A percentile compares a stretch with the other conserved stretches of the same genome.
Evolutionary conservation across 345 rosid species (phyloP).

Genomic region (Angophora floribunda): DNA sequence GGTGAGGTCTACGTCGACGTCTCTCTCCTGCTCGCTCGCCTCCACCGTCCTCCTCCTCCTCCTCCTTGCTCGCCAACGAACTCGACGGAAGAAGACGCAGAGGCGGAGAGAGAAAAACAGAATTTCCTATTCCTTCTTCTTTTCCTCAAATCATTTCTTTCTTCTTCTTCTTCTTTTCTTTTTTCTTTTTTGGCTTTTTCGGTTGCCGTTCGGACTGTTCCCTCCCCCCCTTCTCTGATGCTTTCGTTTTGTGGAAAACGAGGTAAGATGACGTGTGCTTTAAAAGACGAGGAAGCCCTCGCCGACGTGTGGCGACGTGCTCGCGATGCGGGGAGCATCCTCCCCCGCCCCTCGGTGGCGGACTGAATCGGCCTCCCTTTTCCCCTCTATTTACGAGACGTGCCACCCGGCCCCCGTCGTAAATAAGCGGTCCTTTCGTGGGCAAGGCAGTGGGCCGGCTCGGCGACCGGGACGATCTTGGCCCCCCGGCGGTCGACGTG

Average conservation of each 20-base stretch:
- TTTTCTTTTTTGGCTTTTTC: no score
- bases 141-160: not conserved
- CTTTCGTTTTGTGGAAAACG: not conserved
- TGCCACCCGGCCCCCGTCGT: not conserved
- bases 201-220: no score
- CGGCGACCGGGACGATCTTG: not conserved
- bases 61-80: not conserved
- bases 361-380: not conserved
- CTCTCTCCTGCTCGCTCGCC: not conserved
- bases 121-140: not conserved
- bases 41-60: not conserved
- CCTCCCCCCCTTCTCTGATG: no score
- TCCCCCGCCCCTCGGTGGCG: not conserved
- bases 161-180: not conserved
- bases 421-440: not conserved
- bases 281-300: not conserved
- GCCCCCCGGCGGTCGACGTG: not conserved
- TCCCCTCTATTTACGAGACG: not conserved
- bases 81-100: not conserved
- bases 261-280: not conserved
- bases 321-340: not conserved
- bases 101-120: not conserved
- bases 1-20: not conserved
- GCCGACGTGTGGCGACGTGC: not conserved
- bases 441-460: not conserved